Conservation (phyloP, 2,329 filamentous ascomycete species). For the Falciphora oryzae region DNA sequence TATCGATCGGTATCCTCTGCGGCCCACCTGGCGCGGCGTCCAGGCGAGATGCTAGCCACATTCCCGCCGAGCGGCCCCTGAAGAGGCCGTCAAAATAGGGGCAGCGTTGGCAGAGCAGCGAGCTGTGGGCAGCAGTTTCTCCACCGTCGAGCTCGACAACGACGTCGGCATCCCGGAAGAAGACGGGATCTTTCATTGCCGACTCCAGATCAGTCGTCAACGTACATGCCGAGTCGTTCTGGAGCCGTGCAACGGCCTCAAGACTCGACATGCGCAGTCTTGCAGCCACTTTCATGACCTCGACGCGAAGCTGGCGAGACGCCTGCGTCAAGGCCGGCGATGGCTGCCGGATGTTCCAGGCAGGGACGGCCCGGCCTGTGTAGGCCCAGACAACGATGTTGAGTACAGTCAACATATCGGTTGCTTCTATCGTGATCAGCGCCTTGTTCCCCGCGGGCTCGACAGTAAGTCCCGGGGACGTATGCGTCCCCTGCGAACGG, state of each 20-base stretch:
- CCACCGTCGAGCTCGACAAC: conserved; percentile 71
- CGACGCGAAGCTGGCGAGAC: conserved; percentile 73
- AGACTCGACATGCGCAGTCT: conserved; percentile 8
- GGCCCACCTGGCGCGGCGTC: conserved; percentile 25
- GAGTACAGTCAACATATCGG: conserved; percentile 74
- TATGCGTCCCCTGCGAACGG: conserved; percentile 46
- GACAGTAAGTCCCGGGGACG: conserved; percentile 56
- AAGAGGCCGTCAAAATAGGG: conserved; percentile 92
- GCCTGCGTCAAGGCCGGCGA: conserved; percentile 60
- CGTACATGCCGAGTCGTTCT: conserved; percentile 57
- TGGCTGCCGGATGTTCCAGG: conserved; percentile 75
- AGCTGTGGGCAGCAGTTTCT: conserved; percentile 69
- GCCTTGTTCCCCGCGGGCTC: conserved; percentile 36
- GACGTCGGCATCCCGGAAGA: conserved; percentile 75
- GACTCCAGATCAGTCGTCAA: conserved; percentile 64
- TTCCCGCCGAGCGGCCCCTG: conserved; percentile 76
- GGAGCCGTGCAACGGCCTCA: conserved; percentile 65
- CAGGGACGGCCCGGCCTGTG: conserved; percentile 71
- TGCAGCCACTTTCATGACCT: conserved; percentile 77
- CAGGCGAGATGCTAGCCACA: conserved; percentile 74
- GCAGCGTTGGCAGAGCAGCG: conserved; percentile 74
- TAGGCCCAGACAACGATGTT: conserved; percentile 79
- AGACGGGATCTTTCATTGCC: conserved; percentile 60
- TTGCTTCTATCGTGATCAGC: conserved; percentile 56
- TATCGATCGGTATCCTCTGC: conserved; percentile 59